Conservation (phyloP, 768 basidiomycete genomes). For the Mrakia gelida region DNA sequence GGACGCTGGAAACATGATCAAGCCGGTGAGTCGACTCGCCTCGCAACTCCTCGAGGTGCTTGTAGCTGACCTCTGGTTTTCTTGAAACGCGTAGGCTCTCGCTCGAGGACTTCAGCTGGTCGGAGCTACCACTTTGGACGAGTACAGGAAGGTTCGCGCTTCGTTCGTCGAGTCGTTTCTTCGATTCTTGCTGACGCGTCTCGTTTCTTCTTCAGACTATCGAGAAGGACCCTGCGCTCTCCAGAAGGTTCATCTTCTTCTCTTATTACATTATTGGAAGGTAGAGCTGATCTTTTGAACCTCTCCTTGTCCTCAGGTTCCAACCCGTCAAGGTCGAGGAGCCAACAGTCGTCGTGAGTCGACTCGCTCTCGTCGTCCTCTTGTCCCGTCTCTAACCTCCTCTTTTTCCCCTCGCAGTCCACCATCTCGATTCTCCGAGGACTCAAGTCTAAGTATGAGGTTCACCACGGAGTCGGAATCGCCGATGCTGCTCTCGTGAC, state of each 20-base stretch:
- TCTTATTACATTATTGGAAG: not conserved
- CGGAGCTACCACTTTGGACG: constrained; percentile 69
- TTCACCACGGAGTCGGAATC: constrained; percentile 90
- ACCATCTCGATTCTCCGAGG: constrained; percentile 67
- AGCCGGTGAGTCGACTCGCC: constrained; percentile 19
- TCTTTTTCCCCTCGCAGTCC: constrained; percentile 23
- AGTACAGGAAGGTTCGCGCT: constrained; percentile 48
- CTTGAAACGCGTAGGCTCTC: constrained; percentile 63
- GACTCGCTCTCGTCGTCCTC: not conserved
- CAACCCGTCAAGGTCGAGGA: constrained; percentile 86
- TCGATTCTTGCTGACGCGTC: constrained; percentile 62
- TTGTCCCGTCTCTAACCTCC: not conserved
- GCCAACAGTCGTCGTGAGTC: constrained; percentile 61
- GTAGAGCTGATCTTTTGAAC: not conserved
- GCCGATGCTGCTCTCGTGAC: constrained; percentile 83
- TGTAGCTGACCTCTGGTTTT: constrained; percentile 49
- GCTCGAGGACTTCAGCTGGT: constrained; percentile 83
- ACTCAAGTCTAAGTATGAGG: constrained; percentile 76
- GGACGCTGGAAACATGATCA: constrained; percentile 60
- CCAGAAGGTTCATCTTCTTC: constrained; percentile 50
- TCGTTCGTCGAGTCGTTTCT: not conserved
- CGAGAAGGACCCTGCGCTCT: constrained; percentile 83
- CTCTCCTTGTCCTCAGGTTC: constrained; percentile 51
- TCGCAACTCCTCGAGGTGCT: not conserved
- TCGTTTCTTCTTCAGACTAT: constrained; percentile 53